phyloP scores from a whole-genome alignment of 495 filamentous ascomycete species.

The Aspergillus cavernicola region DNA sequence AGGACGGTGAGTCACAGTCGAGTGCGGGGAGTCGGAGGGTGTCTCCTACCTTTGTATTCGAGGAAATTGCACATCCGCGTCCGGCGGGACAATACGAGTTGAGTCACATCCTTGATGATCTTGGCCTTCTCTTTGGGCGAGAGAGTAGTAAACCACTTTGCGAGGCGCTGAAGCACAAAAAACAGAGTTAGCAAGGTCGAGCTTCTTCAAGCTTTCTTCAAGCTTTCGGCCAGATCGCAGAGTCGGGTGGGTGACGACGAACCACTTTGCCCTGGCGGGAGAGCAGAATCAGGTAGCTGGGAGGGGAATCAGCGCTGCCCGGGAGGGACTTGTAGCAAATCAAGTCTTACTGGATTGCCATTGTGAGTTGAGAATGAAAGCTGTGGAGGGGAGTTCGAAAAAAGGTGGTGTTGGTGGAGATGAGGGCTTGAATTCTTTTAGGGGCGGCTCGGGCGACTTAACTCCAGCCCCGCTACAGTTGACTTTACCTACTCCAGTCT shows the following conservation, averaged over 20 bases:
- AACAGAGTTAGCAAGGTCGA: conserved; percentile 23
- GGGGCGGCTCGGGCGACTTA: conserved; percentile 28
- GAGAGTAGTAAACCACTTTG: conserved; percentile 99
- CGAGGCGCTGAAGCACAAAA: conserved; percentile 69
- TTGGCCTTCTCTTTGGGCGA: conserved; percentile 99
- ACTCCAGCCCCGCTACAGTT: too few species aligned
- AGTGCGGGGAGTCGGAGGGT: conserved; percentile 7
- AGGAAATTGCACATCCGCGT: conserved; percentile 99
- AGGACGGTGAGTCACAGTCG: conserved; percentile 1
- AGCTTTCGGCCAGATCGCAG: conserved; percentile 22
- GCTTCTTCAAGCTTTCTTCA: too few species aligned
- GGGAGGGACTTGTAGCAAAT: neutral
- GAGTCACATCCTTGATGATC: conserved; percentile 99
- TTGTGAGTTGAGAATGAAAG: conserved; percentile 31
- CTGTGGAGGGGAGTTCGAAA: conserved; percentile 9
- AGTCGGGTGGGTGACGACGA: conserved; percentile 43
- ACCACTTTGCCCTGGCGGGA: conserved; percentile 99
- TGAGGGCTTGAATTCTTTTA: conserved; percentile 24
- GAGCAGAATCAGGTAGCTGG: conserved; percentile 93
- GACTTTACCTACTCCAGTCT: too few species aligned
- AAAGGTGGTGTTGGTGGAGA: conserved; percentile 28
- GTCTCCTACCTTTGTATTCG: conserved; percentile 83
- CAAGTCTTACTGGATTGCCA: conserved; percentile 59
- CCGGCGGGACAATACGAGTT: conserved; percentile 90
- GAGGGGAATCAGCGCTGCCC: conserved; percentile 30